Conservation (phyloP, 257 asterid genomes). For the Mentha longifolia region DNA sequence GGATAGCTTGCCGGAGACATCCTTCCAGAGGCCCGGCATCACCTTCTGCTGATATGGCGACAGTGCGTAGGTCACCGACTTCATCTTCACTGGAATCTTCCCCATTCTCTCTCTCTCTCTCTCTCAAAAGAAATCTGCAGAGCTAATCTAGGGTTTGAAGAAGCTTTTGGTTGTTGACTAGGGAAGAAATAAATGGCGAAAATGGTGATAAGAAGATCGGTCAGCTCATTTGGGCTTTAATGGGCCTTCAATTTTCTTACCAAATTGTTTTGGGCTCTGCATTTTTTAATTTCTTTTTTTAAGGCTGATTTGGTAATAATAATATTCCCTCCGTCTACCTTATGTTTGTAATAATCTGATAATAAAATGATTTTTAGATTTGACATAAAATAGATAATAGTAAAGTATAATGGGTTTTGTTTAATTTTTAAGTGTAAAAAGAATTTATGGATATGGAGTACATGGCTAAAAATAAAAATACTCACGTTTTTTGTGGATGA, state of each 20-base stretch:
- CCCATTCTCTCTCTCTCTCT: constrained; percentile 67
- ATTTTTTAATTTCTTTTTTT: no score
- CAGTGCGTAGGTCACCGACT: constrained; percentile 83
- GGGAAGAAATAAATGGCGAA: neutral
- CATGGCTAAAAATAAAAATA: no score
- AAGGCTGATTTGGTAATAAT: neutral
- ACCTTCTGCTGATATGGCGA: constrained; percentile 94
- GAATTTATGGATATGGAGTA: no score
- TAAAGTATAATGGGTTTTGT: no score
- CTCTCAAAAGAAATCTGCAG: constrained; percentile 32
- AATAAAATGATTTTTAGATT: no score
- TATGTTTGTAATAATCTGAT: no score
- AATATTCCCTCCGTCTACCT: no score
- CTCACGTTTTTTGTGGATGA: no score
- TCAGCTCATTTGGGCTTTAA: constrained; percentile 1
- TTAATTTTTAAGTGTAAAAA: no score
- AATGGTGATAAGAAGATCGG: neutral
- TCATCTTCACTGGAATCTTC: constrained; percentile 84
- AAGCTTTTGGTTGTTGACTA: constrained; percentile 14
- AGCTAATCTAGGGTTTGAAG: constrained; percentile 31
- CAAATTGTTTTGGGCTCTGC: neutral
- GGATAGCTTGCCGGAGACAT: constrained; percentile 69
- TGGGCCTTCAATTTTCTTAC: neutral
- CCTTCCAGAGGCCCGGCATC: constrained; percentile 94
- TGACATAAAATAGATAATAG: no score